phyloP scores from a whole-genome alignment of 2,329 filamentous ascomycete species.

The Zasmidium citrigriseum region DNA sequence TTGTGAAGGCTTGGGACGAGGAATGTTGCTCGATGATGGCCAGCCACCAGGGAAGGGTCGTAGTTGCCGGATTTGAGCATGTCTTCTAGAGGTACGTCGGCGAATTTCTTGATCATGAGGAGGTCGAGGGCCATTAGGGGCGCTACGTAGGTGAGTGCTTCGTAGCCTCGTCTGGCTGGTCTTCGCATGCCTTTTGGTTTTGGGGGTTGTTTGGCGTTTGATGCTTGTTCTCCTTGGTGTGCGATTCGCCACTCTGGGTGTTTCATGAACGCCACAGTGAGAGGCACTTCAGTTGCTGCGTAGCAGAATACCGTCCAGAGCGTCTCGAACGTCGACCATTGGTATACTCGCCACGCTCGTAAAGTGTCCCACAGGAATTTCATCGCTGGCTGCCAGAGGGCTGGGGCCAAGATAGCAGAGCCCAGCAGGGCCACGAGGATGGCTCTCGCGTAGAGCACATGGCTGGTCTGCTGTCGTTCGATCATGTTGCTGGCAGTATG shows the following conservation, averaged over 20 bases:
- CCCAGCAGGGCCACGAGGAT: background rate
- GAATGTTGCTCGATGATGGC: conserved; percentile 18
- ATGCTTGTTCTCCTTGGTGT: conserved; percentile 2
- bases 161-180: conserved; percentile 22
- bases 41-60: conserved; percentile 3
- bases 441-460: background rate
- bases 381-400: conserved; percentile 23
- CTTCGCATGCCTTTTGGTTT: conserved; percentile 24
- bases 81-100: conserved; percentile 23
- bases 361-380: conserved; percentile 21
- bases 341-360: conserved; percentile 18
- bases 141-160: conserved; percentile 24
- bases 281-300: conserved; percentile 23
- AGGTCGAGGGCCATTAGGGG: conserved; percentile 31
- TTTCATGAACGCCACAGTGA: conserved; percentile 22
- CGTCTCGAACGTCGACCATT: conserved; percentile 29
- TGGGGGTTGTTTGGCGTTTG: background rate
- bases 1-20: conserved; percentile 28
- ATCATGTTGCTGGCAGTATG: background rate
- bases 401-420: conserved; percentile 16
- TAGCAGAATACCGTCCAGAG: conserved; percentile 31
- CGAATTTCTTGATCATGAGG: conserved; percentile 35
- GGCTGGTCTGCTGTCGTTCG: background rate
- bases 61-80: conserved; percentile 29
- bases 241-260: conserved; percentile 27